Evolutionary conservation across 2,329 filamentous ascomycete genomes (phyloP).

Genomic region (Arthrobotrys megalospora): DNA sequence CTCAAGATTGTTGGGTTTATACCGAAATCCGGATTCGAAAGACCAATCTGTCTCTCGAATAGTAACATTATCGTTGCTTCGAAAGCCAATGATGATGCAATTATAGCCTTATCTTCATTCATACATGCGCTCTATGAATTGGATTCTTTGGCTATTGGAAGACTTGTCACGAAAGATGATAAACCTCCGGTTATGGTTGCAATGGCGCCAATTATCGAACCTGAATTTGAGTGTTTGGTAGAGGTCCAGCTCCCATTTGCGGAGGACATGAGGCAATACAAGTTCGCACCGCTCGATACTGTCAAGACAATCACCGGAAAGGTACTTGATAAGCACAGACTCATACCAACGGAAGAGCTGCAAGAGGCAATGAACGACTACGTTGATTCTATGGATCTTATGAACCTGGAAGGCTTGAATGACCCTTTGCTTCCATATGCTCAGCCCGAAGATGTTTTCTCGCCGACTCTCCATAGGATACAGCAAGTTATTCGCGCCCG

Average conservation of each 20-base stretch:
- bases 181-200: slow-evolving; percentile 83
- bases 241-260: slow-evolving; percentile 89
- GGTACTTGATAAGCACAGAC: slow-evolving; percentile 83
- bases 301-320: slow-evolving; percentile 90
- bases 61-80: slow-evolving; percentile 83
- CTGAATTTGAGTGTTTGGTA: slow-evolving; percentile 85
- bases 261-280: slow-evolving; percentile 91
- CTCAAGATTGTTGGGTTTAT: slow-evolving; percentile 92
- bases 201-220: slow-evolving; percentile 83
- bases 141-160: slow-evolving; percentile 86
- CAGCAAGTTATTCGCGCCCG: slow-evolving; percentile 87
- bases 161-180: slow-evolving; percentile 86
- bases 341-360: slow-evolving; percentile 82
- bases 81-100: slow-evolving; percentile 83
- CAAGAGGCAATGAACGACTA: slow-evolving; percentile 88
- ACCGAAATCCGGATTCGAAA: slow-evolving; percentile 77
- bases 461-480: slow-evolving; percentile 87
- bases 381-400: slow-evolving; percentile 93
- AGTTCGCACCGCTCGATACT: slow-evolving; percentile 89
- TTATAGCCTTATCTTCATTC: slow-evolving; percentile 87
- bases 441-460: slow-evolving; percentile 79
- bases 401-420: slow-evolving; percentile 75
- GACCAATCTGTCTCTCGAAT: slow-evolving; percentile 87
- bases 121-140: slow-evolving; percentile 89
- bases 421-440: slow-evolving; percentile 74